Evolutionary conservation across 192 early-diverging fungal species (phyloP).

Genomic region (Dissophora globulifera): DNA sequence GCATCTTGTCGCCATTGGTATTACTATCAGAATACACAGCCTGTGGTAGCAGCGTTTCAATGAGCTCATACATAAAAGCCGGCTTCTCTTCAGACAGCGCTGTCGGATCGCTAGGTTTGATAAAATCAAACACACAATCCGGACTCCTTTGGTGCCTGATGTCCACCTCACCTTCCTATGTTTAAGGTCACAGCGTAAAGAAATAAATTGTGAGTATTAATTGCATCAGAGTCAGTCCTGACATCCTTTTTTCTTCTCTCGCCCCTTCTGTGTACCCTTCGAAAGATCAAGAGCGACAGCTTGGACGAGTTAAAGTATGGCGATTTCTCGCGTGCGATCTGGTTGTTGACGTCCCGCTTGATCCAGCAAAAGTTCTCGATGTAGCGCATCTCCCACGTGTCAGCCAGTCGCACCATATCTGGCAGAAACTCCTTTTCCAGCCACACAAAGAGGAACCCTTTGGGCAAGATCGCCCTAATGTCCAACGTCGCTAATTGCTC

Average conservation of each 20-base stretch:
- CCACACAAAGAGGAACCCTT: constrained; percentile 95
- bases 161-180: constrained; percentile 85
- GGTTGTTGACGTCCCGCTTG: constrained; percentile 84
- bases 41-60: constrained; percentile 90
- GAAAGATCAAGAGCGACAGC: constrained; percentile 87
- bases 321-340: constrained; percentile 73
- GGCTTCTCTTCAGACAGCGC: constrained; percentile 81
- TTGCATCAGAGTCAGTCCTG: too few species aligned
- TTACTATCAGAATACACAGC: constrained; percentile 72
- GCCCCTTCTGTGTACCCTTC: constrained; percentile 62
- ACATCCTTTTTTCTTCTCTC: neutral
- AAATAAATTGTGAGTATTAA: neutral
- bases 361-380: constrained; percentile 99
- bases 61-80: constrained; percentile 82
- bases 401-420: constrained; percentile 76
- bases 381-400: constrained; percentile 90
- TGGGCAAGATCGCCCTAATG: constrained; percentile 71
- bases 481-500: constrained; percentile 66
- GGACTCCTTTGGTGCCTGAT: constrained; percentile 93
- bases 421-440: constrained; percentile 92
- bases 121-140: constrained; percentile 95
- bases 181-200: too few species aligned
- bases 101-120: constrained; percentile 72
- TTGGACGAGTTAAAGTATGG: constrained; percentile 90
- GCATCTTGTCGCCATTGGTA: constrained; percentile 69